A percentile compares a stretch with the other conserved stretches of the same genome.
These are phyloP conservation scores for Phytophthora macrochlamydospora DNA, from an alignment of 352 stramenopile species.

Conservation along the genomic window DNA sequence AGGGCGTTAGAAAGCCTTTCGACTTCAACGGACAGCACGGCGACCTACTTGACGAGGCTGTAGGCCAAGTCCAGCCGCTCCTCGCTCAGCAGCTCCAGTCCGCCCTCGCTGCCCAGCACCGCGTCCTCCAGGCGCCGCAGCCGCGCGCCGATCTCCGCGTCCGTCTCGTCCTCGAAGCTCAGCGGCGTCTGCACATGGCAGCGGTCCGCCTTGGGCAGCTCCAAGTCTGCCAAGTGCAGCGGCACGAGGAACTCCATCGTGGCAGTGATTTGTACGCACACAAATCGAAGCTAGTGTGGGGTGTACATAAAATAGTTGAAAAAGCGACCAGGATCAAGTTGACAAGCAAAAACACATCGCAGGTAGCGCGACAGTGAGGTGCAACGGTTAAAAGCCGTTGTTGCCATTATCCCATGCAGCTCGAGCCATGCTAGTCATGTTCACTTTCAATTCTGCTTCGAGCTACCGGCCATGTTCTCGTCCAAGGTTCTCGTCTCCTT, in stretches of 20 bases:
- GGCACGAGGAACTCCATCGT: conserved; percentile 81
- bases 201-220: conserved; percentile 69
- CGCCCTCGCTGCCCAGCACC: conserved; percentile 60
- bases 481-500: conserved; percentile 24
- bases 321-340: too few relatives aligned
- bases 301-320: too few relatives aligned
- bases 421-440: neutral
- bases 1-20: neutral
- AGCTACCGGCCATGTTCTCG: conserved; percentile 26
- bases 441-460: conserved; percentile 29
- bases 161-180: conserved; percentile 53
- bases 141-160: conserved; percentile 48
- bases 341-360: too few relatives aligned
- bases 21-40: too few relatives aligned
- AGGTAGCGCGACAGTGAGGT: too few relatives aligned
- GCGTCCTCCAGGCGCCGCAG: conserved; percentile 58
- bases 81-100: conserved; percentile 57
- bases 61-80: conserved; percentile 77
- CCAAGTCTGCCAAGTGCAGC: conserved; percentile 74
- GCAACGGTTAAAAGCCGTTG: too few relatives aligned
- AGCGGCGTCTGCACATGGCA: conserved; percentile 72
- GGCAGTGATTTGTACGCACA: too few relatives aligned
- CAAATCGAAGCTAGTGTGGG: too few relatives aligned
- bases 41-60: conserved; percentile 67
- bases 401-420: too few relatives aligned